phyloP scores from a whole-genome alignment of 2,329 filamentous ascomycete species.

The Fusarium sp. region DNA sequence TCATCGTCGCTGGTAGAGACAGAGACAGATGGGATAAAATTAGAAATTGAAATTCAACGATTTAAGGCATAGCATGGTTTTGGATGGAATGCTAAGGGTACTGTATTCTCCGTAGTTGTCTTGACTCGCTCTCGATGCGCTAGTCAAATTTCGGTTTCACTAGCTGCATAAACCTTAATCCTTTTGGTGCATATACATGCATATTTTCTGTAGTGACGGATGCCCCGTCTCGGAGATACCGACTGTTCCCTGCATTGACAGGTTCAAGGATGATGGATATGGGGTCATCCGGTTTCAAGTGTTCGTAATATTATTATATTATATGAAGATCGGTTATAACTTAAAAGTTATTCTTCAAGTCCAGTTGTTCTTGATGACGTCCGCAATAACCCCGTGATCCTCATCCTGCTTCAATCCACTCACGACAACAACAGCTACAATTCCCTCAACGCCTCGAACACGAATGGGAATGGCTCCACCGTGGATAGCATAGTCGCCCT shows the following conservation, averaged over 20 bases:
- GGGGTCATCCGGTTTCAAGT: slow-evolving; percentile 4
- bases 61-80: slow-evolving; percentile 28
- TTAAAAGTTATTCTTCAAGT: slow-evolving; percentile 10
- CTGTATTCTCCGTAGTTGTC: slow-evolving; percentile 7
- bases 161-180: slow-evolving; percentile 36
- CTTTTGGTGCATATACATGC: slow-evolving; percentile 33
- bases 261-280: not conserved
- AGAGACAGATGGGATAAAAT: slow-evolving; percentile 2
- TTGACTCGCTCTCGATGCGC: not conserved
- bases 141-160: slow-evolving; percentile 25
- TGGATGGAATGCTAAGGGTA: slow-evolving; percentile 7
- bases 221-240: slow-evolving; percentile 4
- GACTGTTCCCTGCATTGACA: not conserved
- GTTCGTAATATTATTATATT: not conserved
- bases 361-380: slow-evolving; percentile 70
- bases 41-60: slow-evolving; percentile 22
- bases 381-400: slow-evolving; percentile 80
- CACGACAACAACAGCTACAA: slow-evolving; percentile 80
- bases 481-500: slow-evolving; percentile 77
- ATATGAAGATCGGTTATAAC: not conserved
- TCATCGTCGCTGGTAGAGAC: slow-evolving; percentile 34
- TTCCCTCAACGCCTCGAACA: slow-evolving; percentile 78
- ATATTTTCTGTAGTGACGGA: not conserved
- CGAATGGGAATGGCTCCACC: slow-evolving; percentile 80
- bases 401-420: slow-evolving; percentile 80